phyloP scores from a whole-genome alignment of 345 rosid genomes.

The Carallia brachiata region DNA sequence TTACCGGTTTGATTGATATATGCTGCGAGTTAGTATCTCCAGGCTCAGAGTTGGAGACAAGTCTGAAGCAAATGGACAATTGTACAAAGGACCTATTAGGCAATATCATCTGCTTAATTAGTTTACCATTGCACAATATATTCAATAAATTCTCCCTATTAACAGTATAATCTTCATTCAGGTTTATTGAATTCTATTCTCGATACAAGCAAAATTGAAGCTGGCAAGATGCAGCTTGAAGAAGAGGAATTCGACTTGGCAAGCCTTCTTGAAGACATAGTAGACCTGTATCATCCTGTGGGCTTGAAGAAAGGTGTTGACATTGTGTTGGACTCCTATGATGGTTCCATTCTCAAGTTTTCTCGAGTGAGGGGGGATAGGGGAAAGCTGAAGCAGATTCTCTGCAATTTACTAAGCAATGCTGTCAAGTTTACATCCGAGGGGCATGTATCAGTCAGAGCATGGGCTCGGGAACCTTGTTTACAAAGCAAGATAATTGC shows the following conservation, averaged over 20 bases:
- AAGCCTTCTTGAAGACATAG: slow-evolving; percentile 55
- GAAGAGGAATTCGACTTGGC: slow-evolving; percentile 66
- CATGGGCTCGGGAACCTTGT: slow-evolving; percentile 52
- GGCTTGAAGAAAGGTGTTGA: slow-evolving; percentile 68
- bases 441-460: slow-evolving; percentile 59
- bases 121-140: background rate
- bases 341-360: slow-evolving; percentile 48
- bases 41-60: slow-evolving; percentile 41
- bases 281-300: slow-evolving; percentile 53
- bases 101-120: slow-evolving; percentile 14
- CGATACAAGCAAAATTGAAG: slow-evolving; percentile 80
- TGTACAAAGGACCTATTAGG: slow-evolving; percentile 61
- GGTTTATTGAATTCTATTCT: slow-evolving; percentile 62
- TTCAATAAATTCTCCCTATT: background rate
- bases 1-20: slow-evolving; percentile 52
- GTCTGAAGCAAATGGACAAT: slow-evolving; percentile 41
- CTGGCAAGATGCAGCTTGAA: slow-evolving; percentile 67
- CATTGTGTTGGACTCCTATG: slow-evolving; percentile 56
- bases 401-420: slow-evolving; percentile 65
- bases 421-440: slow-evolving; percentile 75
- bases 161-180: slow-evolving; percentile 18
- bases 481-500: slow-evolving; percentile 33
- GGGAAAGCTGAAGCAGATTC: slow-evolving; percentile 57
- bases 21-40: slow-evolving; percentile 36
- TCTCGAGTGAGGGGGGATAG: slow-evolving; percentile 58